Base-by-base conservation (phyloP, 768 basidiomycete genomes). In the Lactarius trivialis region DNA sequence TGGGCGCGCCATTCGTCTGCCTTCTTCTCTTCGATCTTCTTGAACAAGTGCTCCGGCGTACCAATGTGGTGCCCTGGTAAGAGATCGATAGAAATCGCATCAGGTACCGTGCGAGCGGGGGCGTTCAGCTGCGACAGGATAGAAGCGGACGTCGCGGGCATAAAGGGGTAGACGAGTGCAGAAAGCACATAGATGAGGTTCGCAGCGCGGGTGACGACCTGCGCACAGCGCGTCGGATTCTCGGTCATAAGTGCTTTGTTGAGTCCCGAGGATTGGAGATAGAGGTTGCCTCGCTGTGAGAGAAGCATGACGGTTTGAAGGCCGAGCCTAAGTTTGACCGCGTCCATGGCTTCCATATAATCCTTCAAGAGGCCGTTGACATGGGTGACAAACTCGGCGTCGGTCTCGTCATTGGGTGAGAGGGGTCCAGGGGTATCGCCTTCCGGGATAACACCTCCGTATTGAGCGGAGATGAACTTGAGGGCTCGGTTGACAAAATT, bases 401-500 rank as follows among this genome's bases (percentile, higher is more conserved):
- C 91, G 26, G 79, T 68, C 39, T 80, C 73, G 65, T 89, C 84
- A 63, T 87, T 84, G 17, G 83, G 79, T 8, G 88, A 84, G 52
- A 91, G 76, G 19, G 86, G 84, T 7, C 91, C 91, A 8, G 82
- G 80, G 21, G 76, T 75, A 65, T 92, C 89, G 41, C 89, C 82
- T 55, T 95, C 91, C 0, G 96, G 94, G 39, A 98, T 79, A 48
- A 88, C 75, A 54, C 89, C 75, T 57, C 85, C 82, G 71, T 88
- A 96, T 71, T 93, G 92, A 6, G 91, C 88, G 7, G 88, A 83
- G 33, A 93, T 83, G 71, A 99, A 99, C 74, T 98, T 98, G 71
- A 98, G 78, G 19, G 84, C 80, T 30, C 97, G 89, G 74, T 99
- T 99, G 66, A 98, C 90, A 69, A 97, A 98, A 77, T 99, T 99